Evolutionary conservation across 108 stramenopile species (phyloP), one percentile per base, ranked within the genome.

Genomic region (Licmophora abbreviata): DNA sequence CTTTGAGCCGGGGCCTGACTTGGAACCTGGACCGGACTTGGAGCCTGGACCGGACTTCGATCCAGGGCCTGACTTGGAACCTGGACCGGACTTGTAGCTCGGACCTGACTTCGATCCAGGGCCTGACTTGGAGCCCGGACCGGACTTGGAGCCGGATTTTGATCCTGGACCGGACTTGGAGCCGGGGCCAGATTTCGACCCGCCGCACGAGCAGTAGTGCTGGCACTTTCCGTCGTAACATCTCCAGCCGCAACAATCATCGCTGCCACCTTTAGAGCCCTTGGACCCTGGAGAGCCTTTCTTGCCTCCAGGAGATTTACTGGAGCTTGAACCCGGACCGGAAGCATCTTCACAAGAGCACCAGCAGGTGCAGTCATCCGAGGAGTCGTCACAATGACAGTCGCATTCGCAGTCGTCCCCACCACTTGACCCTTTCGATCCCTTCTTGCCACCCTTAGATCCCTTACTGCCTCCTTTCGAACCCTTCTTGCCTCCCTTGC

Each of bases 341-440:
- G 15, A 51, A 26, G n/a, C n/a, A 33, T 32, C n/a, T 5, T 33
- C 50, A n/a, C 50, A 35, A 9, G 9, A 29, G 34, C 50, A 15
- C 32, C 20, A 34, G 50, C 50, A 15, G 32, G 4, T 5, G 50
- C 26, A 51, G 31, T 51, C 50, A 51, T 51, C 50, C 4, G n/a
- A n/a, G n/a, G n/a, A n/a, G n/a, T n/a, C n/a, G n/a, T 33, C 50
- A 4, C 24, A 12, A n/a, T 29, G 4, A 33, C 26, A 38, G 22
- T 51, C 30, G 31, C 26, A 21, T 21, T 31, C 50, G 7, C 8
- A 11, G 31, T n/a, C n/a, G 31, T 17, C 50, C 10, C 31, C 29
- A 51, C 50, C 50, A 33, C 26, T 32, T 6, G 17, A 15, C 6
- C 22, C 50, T 12, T 35, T 4, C n/a, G 5, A 3, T n/a, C 31